Base-by-base conservation (phyloP, 306 rosid genomes). In the Fragaria nilgerrensis region DNA sequence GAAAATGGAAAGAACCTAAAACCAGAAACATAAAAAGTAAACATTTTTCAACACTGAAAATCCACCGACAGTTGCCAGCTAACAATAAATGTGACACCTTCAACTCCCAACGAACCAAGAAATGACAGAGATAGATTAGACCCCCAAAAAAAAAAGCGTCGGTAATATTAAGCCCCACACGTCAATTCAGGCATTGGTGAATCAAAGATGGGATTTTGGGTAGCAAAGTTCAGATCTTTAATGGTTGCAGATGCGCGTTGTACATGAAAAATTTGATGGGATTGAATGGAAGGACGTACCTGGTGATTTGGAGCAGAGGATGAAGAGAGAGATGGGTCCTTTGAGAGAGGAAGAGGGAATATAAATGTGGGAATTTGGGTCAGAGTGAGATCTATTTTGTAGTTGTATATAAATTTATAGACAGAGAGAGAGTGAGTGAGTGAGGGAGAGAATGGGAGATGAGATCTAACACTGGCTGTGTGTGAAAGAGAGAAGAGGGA, bases 61-160 rank as follows among this genome's bases (percentile, higher is more conserved):
- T 65, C 55, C 79, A 82, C 85, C 82, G 85, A 82, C 79, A 78
- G 59, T 47, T 58, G 79, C 43, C 77, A 78, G 79, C 59, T 68
- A 36, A 47, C 27, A 65, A 36, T 41, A 37, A 68, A 78, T 74
- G 76, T 19, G 73, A 67, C 75, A 77, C 70, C 74, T 65, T 71
- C 34, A 74, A 61, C 58, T 59, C 5, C 23, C 37, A 25, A 32
- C 32, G 20, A 76, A n/a, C 25, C 34, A 61, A 50, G 34, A 47
- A 56, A 5, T 48, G 50, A 61, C 47, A 49, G 10, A 49, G 56
- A 63, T 17, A 50, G 82, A 73, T 65, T 37, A 37, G 9, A 43
- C 41, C 41, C 7, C 39, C 5, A 3, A 36, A 6, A 37, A 37
- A 41, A 41, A 81, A 71, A 52, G 39, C 56, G 84, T 81, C 81